phyloP scores from a whole-genome alignment of 345 rosid genomes.

The Hirschfeldia incana region DNA sequence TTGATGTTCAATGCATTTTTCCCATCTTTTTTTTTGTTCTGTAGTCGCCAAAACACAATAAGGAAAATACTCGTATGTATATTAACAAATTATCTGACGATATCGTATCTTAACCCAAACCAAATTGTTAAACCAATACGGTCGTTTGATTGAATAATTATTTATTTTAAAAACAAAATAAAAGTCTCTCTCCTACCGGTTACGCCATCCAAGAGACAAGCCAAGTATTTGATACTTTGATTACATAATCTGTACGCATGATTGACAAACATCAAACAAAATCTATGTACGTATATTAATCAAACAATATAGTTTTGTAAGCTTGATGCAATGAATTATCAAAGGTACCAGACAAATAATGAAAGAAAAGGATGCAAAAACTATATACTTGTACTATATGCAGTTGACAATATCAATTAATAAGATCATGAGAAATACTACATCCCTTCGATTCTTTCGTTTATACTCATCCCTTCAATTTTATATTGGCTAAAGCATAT shows the following conservation, averaged over 20 bases:
- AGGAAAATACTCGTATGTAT: background rate
- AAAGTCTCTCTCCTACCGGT: background rate
- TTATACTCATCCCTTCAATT: background rate
- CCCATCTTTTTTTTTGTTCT: background rate
- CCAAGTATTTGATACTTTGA: constrained; percentile 4
- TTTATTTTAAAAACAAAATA: background rate
- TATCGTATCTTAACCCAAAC: background rate
- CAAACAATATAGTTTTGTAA: background rate
- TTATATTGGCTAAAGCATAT: constrained; percentile 8
- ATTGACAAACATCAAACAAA: background rate
- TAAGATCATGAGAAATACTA: background rate
- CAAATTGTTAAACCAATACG: background rate
- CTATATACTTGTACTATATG: background rate
- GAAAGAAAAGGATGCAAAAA: background rate
- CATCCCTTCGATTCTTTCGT: background rate
- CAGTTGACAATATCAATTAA: background rate
- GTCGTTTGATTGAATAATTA: background rate
- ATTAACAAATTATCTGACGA: background rate
- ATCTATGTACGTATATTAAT: background rate
- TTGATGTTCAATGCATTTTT: constrained; percentile 29
- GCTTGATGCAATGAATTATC: background rate
- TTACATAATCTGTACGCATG: background rate
- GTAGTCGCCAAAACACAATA: constrained; percentile 1
- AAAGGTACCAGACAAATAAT: background rate
- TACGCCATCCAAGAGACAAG: background rate